Conservation (phyloP, 768 basidiomycete species). For the Amanita pallidorosea region DNA sequence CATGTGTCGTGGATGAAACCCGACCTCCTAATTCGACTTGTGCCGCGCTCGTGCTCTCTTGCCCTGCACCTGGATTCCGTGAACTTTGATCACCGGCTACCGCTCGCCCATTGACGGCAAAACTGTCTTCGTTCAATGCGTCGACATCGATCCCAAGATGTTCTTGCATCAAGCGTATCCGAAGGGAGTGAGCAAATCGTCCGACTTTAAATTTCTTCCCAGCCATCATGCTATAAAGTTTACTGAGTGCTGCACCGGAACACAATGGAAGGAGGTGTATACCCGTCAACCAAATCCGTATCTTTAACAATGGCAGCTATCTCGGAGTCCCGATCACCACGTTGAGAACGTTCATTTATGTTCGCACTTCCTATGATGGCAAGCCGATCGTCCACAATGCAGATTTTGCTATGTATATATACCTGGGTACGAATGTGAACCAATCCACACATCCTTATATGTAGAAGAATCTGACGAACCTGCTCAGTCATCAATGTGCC, state of each 20-base stretch:
- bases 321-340: constrained; percentile 96
- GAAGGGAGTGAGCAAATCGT: constrained; percentile 89
- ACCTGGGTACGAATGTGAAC: constrained; percentile 34
- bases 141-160: constrained; percentile 96
- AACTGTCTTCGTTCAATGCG: constrained; percentile 65
- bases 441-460: neutral
- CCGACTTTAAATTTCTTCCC: constrained; percentile 93
- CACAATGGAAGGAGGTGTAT: constrained; percentile 12
- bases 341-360: constrained; percentile 93
- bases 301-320: constrained; percentile 88
- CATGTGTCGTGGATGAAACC: constrained; percentile 21
- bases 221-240: constrained; percentile 69
- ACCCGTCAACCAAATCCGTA: constrained; percentile 95
- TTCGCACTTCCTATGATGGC: constrained; percentile 95
- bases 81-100: constrained; percentile 40
- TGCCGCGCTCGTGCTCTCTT: constrained; percentile 38
- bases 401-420: constrained; percentile 84
- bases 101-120: constrained; percentile 41
- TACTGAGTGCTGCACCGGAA: neutral
- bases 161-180: constrained; percentile 92
- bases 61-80: constrained; percentile 72
- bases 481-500: constrained; percentile 84
- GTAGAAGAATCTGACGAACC: constrained; percentile 24
- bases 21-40: constrained; percentile 25
- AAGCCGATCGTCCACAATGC: constrained; percentile 89